Base-by-base conservation (phyloP, 306 rosid genomes). In the Cicer arietinum region DNA sequence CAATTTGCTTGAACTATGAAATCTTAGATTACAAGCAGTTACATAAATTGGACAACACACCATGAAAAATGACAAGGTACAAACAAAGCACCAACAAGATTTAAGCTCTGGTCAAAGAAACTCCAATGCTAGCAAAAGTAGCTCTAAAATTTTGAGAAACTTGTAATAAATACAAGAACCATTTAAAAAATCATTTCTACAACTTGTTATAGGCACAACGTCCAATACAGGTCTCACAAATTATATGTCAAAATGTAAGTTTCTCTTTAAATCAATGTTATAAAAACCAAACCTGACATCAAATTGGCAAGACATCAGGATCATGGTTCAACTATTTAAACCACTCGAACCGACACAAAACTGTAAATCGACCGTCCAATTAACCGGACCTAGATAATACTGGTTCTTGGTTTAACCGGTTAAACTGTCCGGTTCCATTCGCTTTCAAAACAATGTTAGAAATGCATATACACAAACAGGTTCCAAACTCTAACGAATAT, bases 1-100 rank as follows among this genome's bases (percentile, higher is more conserved):
- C 51, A 66, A 40, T 43, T 79, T 58, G 7, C 63, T 75, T 48
- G 73, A 22, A 52, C 56, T 17, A 65, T n/a, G 56, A 76, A 35
- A 57, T 59, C 65, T 50, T n/a, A 75, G 37, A 70, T 69, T 48
- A 46, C 9, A 7, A 69, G 42, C 67, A 79, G 65, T 67, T 20
- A 69, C 58, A 53, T 22, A 25, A 74, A 54, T 53, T 42, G 42
- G 20, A 6, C 5, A 62, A 74, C n/a, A 73, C 12, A 53, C 52
- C 12, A 2, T 0, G 42, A 8, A 74, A 71, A 30, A 35, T 14
- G 57, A 56, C 22, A 65, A 65, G 22, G 43, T 22, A 65, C 76
- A 64, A 61, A 18, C 41, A 25, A 76, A 60, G 44, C 46, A 73
- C n/a, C 51, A 7, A 45, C 48, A 74, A 45, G 51, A 60, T 2